Evolutionary conservation across 257 asterid genomes (phyloP).

Genomic region (Mentha longifolia): DNA sequence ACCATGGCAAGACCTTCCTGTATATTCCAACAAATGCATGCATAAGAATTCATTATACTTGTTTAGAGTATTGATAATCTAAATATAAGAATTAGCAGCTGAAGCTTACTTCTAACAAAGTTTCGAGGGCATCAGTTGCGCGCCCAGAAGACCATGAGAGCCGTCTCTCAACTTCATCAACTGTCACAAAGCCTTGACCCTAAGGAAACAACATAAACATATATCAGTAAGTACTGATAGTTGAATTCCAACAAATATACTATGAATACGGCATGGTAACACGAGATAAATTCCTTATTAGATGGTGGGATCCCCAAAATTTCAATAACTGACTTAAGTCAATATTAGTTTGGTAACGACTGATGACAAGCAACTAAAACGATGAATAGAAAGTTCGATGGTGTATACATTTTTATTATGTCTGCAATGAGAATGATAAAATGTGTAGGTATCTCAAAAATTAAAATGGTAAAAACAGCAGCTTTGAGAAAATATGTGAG

Average conservation of each 20-base stretch:
- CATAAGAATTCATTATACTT: slow-evolving; percentile 3
- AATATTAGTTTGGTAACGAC: neutral
- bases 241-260: neutral
- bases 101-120: slow-evolving; percentile 74
- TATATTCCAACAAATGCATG: slow-evolving; percentile 26
- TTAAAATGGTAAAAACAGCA: neutral
- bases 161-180: slow-evolving; percentile 81
- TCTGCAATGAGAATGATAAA: neutral
- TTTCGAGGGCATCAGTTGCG: slow-evolving; percentile 91
- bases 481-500: slow-evolving; percentile 9
- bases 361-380: neutral
- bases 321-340: slow-evolving; percentile 9
- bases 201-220: slow-evolving; percentile 35
- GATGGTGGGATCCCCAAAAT: neutral
- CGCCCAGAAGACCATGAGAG: slow-evolving; percentile 90
- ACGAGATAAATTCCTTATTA: too few relatives aligned
- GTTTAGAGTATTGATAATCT: neutral
- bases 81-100: slow-evolving; percentile 19
- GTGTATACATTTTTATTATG: neutral
- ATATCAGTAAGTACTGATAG: neutral
- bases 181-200: slow-evolving; percentile 94
- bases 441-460: neutral
- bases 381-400: neutral
- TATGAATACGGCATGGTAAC: neutral
- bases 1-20: slow-evolving; percentile 95